A percentile compares a stretch with the other conserved stretches of the same genome.
phyloP scores from a whole-genome alignment of 441 rosid genomes.

The Breynia disticha region DNA sequence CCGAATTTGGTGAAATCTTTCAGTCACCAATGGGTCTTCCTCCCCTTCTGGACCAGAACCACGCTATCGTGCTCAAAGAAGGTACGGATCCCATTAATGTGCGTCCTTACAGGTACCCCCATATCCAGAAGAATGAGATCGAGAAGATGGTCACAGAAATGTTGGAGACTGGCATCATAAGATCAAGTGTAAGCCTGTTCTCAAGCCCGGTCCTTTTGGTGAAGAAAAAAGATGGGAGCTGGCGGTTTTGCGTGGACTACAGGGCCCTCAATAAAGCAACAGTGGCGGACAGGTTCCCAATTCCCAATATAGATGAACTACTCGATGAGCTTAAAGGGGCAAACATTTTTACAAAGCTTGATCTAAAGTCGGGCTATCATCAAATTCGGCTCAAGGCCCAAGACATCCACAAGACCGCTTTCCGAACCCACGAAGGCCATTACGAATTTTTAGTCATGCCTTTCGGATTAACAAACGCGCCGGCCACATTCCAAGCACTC shows the following conservation, averaged over 20 bases:
- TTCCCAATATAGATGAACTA: not conserved
- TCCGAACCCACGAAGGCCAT: too few species aligned
- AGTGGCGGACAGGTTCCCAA: not conserved
- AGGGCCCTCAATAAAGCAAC: not conserved
- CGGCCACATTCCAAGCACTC: not conserved
- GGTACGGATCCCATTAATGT: too few species aligned
- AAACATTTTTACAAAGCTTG: not conserved
- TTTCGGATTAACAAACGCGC: not conserved
- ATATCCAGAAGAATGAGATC: not conserved
- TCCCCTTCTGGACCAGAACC: too few species aligned
- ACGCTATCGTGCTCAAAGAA: too few species aligned
- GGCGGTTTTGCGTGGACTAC: not conserved
- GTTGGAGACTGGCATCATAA: too few species aligned
- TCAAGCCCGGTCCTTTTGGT: not conserved
- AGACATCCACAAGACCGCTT: not conserved
- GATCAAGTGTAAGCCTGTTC: too few species aligned
- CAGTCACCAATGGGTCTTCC: too few species aligned
- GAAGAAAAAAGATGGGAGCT: not conserved
- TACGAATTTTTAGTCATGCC: too few species aligned
- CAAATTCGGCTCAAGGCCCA: not conserved
- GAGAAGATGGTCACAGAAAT: not conserved
- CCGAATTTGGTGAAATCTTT: too few species aligned
- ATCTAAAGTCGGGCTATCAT: constrained; percentile 1
- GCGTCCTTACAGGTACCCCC: not conserved
- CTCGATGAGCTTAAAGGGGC: not conserved